Conservation (phyloP, 768 basidiomycete species). For the Collybia sordida region DNA sequence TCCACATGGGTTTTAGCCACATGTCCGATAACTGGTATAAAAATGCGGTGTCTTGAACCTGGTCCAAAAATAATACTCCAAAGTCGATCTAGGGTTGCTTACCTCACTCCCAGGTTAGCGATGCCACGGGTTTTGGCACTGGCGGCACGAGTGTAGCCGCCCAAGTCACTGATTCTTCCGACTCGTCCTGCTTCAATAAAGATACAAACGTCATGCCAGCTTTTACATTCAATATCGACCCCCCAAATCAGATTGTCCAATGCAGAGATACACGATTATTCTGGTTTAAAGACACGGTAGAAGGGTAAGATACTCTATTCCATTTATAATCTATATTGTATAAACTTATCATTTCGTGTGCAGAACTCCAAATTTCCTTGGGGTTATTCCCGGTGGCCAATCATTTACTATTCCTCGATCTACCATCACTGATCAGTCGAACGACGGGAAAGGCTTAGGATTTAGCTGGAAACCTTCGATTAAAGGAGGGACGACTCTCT, state of each 20-base stretch:
- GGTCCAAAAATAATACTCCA: too few species aligned
- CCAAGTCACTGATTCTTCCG: slow-evolving; percentile 47
- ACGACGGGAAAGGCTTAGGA: slow-evolving; percentile 49
- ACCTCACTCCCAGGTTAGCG: slow-evolving; percentile 48
- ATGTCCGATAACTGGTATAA: neutral
- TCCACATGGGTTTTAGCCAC: neutral
- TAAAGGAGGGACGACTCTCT: slow-evolving; percentile 62
- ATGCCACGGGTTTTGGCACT: slow-evolving; percentile 59
- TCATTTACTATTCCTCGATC: slow-evolving; percentile 65
- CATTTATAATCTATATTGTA: neutral
- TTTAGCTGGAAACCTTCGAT: slow-evolving; percentile 69
- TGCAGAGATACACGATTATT: slow-evolving; percentile 63
- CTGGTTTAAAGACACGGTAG: slow-evolving; percentile 54
- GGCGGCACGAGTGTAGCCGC: slow-evolving; percentile 76
- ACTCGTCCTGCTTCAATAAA: slow-evolving; percentile 61
- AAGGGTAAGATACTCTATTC: slow-evolving; percentile 43
- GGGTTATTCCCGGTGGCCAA: slow-evolving; percentile 78
- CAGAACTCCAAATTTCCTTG: slow-evolving; percentile 62
- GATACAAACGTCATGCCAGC: slow-evolving; percentile 43
- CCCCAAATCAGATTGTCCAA: slow-evolving; percentile 64
- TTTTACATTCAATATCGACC: slow-evolving; percentile 63
- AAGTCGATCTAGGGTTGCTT: neutral
- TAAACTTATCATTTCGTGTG: neutral
- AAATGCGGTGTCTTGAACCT: neutral
- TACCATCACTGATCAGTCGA: slow-evolving; percentile 34